Evolutionary conservation across 176 grass and related monocot species (phyloP).

Genomic region (Oryza australiensis): DNA sequence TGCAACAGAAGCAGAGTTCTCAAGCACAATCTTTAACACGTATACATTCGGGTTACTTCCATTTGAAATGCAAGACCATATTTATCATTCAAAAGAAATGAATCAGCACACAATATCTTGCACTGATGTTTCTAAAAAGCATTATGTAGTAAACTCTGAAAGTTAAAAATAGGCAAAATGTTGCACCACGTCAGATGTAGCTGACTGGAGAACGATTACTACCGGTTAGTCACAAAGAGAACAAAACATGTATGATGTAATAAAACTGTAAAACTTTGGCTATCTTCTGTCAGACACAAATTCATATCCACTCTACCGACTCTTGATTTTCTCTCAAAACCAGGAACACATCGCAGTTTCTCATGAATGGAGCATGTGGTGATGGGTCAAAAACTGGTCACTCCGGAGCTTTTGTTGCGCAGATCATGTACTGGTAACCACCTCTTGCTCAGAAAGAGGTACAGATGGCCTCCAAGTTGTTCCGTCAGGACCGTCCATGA

Average conservation of each 20-base stretch:
- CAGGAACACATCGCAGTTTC: not conserved
- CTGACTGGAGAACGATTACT: not conserved
- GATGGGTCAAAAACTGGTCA: not conserved
- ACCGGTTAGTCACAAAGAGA: not conserved
- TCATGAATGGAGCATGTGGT: not conserved
- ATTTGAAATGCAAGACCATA: not conserved
- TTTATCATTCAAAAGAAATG: not conserved
- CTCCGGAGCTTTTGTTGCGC: not conserved
- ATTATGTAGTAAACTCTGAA: not conserved
- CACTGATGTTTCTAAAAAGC: not conserved
- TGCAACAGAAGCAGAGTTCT: too few species aligned
- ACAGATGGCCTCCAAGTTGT: slow-evolving; percentile 75
- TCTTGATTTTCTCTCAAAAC: not conserved
- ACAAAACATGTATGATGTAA: not conserved
- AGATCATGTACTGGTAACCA: slow-evolving; percentile 28
- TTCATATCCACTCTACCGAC: not conserved
- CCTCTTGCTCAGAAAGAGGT: slow-evolving; percentile 43
- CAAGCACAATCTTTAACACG: too few species aligned
- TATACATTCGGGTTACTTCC: not conserved
- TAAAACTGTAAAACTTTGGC: not conserved
- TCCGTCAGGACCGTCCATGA: slow-evolving; percentile 78
- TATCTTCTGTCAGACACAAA: not conserved
- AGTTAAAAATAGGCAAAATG: not conserved
- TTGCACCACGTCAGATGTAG: not conserved
- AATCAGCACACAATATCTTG: not conserved